Conservation (phyloP, 352 stramenopile genomes). For the Globisporangium okanoganense region DNA sequence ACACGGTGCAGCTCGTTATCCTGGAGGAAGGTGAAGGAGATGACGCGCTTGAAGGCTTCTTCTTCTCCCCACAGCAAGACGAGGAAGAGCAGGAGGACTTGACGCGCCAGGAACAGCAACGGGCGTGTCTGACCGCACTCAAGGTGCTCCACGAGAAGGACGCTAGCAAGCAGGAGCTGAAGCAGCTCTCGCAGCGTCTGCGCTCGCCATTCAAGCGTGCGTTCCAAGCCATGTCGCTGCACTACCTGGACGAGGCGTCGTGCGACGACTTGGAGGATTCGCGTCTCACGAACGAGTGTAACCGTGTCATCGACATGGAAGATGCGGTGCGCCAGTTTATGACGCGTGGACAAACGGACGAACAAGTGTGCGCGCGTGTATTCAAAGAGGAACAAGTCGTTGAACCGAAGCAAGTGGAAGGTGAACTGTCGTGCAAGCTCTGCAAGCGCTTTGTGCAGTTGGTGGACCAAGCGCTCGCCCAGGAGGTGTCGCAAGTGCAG, state of each 20-base stretch:
- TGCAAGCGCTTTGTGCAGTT: conserved; percentile 78
- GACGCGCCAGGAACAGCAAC: conserved; percentile 21
- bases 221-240: conserved; percentile 36
- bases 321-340: conserved; percentile 42
- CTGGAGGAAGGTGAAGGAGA: conserved; percentile 19
- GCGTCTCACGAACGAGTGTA: conserved; percentile 38
- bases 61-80: not conserved
- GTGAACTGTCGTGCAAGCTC: conserved; percentile 60
- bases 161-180: conserved; percentile 22
- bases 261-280: conserved; percentile 41
- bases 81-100: conserved; percentile 9
- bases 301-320: conserved; percentile 35
- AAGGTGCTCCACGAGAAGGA: conserved; percentile 42
- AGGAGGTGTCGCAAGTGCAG: conserved; percentile 61
- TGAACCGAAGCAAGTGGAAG: conserved; percentile 21
- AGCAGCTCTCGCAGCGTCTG: conserved; percentile 32
- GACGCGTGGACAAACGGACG: conserved; percentile 29
- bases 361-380: conserved; percentile 45
- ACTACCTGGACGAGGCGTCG: conserved; percentile 38
- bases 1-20: conserved; percentile 29
- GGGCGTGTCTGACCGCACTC: conserved; percentile 48
- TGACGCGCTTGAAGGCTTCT: conserved; percentile 6
- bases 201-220: conserved; percentile 34
- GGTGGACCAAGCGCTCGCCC: conserved; percentile 47
- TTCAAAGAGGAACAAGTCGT: conserved; percentile 10